Evolutionary conservation across 108 stramenopile species (phyloP), one percentile per base, ranked within the genome.

Genomic region (Cylindrotheca fusiformis): DNA sequence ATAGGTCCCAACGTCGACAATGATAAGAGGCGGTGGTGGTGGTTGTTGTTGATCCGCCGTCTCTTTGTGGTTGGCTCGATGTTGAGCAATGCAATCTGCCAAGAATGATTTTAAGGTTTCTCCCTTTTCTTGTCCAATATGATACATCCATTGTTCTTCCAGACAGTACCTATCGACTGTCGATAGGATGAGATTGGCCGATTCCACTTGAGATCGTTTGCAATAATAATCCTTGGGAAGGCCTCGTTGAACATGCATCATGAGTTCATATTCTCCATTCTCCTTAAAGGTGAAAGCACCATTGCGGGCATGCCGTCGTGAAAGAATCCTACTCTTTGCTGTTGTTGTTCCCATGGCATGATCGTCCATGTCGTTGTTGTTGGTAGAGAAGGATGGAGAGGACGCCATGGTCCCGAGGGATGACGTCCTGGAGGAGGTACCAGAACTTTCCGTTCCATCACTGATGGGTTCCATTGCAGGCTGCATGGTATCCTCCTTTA

Each of bases 101-200:
- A 91, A 48, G 8, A 64, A 72, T 2, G 20, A 0, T 14, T 52
- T 31, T 5, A 94, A 28, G 24, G 78, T 48, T 0, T 31, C 54
- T 22, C 82, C 86, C 72, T 94, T 94, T 51, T 87, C 78, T 17
- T 78, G 75, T 24, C 93, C 93, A 24, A 91, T 61, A 57, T 91
- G 86, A 89, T 91, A 91, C 93, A 91, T 91, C 93, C 93, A 94
- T 66, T 94, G 90, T 32, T 87, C 48, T 5, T 57, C 27, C 22
- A 63, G 55, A 67, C 90, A 91, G 65, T 77, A 94, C n/a, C 54
- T 29, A 69, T 94, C 93, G 19, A 91, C 61, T 2, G 77, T 32
- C 27, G 58, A 46, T 27, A 86, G 55, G 1, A 81, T 32, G 4
- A 4, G 19, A 28, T 41, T 30, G 54, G 48, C 55, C 31, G 56